Evolutionary conservation across 768 basidiomycete genomes (phyloP).

Genomic region (Suillus plorans): DNA sequence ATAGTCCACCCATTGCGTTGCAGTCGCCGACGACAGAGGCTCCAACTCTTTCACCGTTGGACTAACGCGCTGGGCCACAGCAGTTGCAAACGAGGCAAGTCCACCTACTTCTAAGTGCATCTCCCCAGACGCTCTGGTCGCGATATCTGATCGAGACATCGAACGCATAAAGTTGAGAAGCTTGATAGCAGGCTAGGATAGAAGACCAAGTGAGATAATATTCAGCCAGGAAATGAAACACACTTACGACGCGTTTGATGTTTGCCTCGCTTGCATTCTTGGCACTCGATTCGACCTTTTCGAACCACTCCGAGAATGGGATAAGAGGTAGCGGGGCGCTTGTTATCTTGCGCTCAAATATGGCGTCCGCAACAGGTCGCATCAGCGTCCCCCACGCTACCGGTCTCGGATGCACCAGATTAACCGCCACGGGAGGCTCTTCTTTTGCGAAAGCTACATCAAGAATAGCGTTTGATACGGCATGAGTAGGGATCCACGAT

Average conservation of each 20-base stretch:
- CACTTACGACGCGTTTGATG: slow-evolving; percentile 25
- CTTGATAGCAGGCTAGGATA: slow-evolving; percentile 29
- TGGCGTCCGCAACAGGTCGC: slow-evolving; percentile 13
- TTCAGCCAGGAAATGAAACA: slow-evolving; percentile 4
- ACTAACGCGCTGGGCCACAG: slow-evolving; percentile 30
- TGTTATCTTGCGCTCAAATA: slow-evolving; percentile 6
- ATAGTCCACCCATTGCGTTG: slow-evolving; percentile 33
- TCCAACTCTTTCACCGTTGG: slow-evolving; percentile 26
- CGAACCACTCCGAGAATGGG: slow-evolving; percentile 29
- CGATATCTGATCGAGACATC: slow-evolving; percentile 18
- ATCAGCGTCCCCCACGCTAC: slow-evolving; percentile 19
- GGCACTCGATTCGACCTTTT: slow-evolving; percentile 15
- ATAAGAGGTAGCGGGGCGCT: slow-evolving; percentile 22
- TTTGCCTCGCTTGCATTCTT: slow-evolving; percentile 16
- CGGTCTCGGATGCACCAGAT: slow-evolving; percentile 27
- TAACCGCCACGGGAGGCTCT: slow-evolving; percentile 14
- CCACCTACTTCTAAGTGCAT: slow-evolving; percentile 6
- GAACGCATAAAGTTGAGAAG: slow-evolving; percentile 26
- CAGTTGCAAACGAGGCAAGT: slow-evolving; percentile 20
- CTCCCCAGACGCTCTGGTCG: not conserved
- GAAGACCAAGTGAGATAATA: slow-evolving; percentile 30
- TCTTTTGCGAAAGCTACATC: slow-evolving; percentile 15
- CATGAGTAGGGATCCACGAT: slow-evolving; percentile 22
- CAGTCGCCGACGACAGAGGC: slow-evolving; percentile 21
- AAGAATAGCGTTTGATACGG: slow-evolving; percentile 17